These are phyloP conservation scores for Colletotrichum liaoningense DNA, from an alignment of 2,329 filamentous ascomycete genomes.

Conservation along the genomic window DNA sequence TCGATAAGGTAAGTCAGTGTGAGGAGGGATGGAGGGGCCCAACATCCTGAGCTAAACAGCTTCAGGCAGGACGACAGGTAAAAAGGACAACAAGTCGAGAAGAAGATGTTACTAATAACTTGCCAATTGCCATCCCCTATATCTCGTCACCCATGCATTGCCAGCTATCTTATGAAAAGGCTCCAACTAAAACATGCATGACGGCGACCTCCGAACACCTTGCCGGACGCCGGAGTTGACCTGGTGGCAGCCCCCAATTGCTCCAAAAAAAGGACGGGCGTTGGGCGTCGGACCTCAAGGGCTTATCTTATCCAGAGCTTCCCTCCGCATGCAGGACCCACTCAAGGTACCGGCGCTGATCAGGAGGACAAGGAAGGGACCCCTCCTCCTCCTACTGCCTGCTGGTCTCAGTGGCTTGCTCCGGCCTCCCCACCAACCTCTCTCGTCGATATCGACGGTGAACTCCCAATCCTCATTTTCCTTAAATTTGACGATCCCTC, in stretches of 20 bases:
- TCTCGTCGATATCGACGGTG: neutral
- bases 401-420: neutral
- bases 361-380: constrained; percentile 34
- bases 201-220: constrained; percentile 34
- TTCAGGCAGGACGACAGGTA: neutral
- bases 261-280: neutral
- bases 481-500: constrained; percentile 16
- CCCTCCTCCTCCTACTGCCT: constrained; percentile 12
- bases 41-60: neutral
- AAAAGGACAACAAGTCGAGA: neutral
- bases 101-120: constrained; percentile 25
- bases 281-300: neutral
- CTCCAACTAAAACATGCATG: constrained; percentile 3
- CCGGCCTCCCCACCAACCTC: constrained; percentile 15
- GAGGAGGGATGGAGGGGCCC: neutral
- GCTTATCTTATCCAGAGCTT: constrained; percentile 35
- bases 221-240: constrained; percentile 27
- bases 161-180: neutral
- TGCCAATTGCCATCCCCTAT: neutral
- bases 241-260: constrained; percentile 2
- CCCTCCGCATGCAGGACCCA: constrained; percentile 29
- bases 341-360: constrained; percentile 31
- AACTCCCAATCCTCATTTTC: constrained; percentile 1
- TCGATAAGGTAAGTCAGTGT: neutral
- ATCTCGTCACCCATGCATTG: constrained; percentile 2